A percentile compares a stretch with the other conserved stretches of the same genome.
phyloP scores from a whole-genome alignment of 148 eudicot species.

The Persicaria maculosa region DNA sequence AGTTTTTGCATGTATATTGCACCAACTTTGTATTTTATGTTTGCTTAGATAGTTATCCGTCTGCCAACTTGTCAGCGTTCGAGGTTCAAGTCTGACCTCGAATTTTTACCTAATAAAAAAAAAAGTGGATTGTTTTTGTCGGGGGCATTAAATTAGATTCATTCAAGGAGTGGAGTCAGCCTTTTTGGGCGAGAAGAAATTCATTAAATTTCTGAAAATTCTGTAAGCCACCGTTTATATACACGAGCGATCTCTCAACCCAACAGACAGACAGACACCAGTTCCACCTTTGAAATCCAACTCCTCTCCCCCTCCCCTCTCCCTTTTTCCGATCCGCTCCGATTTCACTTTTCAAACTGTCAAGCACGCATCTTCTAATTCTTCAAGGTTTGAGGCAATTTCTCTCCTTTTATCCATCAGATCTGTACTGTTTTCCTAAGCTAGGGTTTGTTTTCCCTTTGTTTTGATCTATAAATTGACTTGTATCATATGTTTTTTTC shows the following conservation, averaged over 20 bases:
- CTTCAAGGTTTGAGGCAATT: background rate
- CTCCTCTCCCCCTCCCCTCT: background rate
- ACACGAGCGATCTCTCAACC: background rate
- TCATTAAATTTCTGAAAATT: background rate
- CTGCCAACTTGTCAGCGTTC: too few species aligned
- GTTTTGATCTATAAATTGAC: background rate
- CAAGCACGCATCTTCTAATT: background rate
- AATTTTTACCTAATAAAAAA: too few species aligned
- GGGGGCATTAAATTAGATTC: too few species aligned
- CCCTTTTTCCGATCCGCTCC: background rate
- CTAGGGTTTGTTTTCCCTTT: background rate
- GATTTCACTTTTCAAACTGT: background rate
- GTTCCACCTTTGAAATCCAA: background rate
- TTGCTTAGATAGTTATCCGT: too few species aligned
- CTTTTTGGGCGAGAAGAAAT: too few species aligned
- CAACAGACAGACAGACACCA: too few species aligned
- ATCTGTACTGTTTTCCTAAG: background rate
- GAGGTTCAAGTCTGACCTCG: too few species aligned
- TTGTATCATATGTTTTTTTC: background rate
- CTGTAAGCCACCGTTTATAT: background rate
- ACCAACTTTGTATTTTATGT: too few species aligned
- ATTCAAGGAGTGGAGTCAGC: too few species aligned
- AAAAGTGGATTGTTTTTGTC: too few species aligned
- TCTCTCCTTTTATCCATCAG: background rate
- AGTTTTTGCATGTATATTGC: too few species aligned